Conservation (phyloP, 2,329 filamentous ascomycete genomes). For the Fusarium brachygibbosum region DNA sequence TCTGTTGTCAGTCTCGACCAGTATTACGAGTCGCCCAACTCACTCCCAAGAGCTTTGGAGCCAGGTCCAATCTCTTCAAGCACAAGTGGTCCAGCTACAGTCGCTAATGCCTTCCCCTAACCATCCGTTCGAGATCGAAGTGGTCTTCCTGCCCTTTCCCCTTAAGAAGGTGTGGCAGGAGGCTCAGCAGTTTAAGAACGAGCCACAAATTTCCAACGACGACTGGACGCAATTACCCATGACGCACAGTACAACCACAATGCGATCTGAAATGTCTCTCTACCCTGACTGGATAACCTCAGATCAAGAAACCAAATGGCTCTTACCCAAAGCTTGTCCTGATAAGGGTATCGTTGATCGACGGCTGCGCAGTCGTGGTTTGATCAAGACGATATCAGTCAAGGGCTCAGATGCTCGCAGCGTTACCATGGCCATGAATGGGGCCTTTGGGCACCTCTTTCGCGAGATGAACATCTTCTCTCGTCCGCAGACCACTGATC, state of each 20-base stretch:
- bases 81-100: conserved; percentile 69
- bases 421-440: conserved; percentile 72
- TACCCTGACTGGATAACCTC: conserved; percentile 62
- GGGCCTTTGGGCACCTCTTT: conserved; percentile 72
- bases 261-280: conserved; percentile 64
- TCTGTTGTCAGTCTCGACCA: conserved; percentile 62
- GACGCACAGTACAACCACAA: conserved; percentile 59
- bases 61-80: conserved; percentile 65
- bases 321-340: conserved; percentile 77
- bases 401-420: conserved; percentile 75
- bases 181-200: conserved; percentile 61
- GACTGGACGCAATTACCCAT: conserved; percentile 69
- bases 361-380: conserved; percentile 80
- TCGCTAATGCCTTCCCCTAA: conserved; percentile 70
- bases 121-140: conserved; percentile 80
- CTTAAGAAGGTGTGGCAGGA: conserved; percentile 69
- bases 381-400: conserved; percentile 74
- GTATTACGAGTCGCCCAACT: conserved; percentile 55
- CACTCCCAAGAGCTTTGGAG: conserved; percentile 63
- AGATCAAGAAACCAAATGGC: conserved; percentile 68
- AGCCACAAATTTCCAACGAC: conserved; percentile 57
- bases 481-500: conserved; percentile 47
- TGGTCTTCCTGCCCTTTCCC: conserved; percentile 80
- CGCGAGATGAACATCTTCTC: conserved; percentile 58
- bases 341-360: conserved; percentile 73